These are phyloP conservation scores for Coniosporium uncinatum DNA, from an alignment of 2,329 filamentous ascomycete species.

Conservation along the genomic window DNA sequence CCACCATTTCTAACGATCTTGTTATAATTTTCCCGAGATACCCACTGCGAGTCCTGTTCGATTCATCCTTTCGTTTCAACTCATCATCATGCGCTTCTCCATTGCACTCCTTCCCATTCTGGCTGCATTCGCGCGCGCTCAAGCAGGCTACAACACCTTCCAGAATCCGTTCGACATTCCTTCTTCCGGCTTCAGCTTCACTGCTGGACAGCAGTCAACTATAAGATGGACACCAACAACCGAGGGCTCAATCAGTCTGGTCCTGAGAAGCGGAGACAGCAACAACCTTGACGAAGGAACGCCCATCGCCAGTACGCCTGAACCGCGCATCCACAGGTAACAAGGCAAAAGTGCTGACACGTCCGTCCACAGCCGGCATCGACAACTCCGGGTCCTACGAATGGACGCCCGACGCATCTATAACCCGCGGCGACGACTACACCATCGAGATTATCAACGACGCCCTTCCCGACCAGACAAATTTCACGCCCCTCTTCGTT, in stretches of 20 bases:
- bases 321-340: background rate
- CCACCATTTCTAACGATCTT: too few relatives aligned
- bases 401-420: constrained; percentile 23
- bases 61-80: too few relatives aligned
- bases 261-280: constrained; percentile 33
- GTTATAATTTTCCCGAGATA: too few relatives aligned
- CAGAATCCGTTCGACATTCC: constrained; percentile 19
- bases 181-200: constrained; percentile 32
- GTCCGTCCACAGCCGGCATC: constrained; percentile 30
- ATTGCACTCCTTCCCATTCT: background rate
- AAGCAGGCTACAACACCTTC: background rate
- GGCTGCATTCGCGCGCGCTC: background rate
- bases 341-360: background rate
- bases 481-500: constrained; percentile 8
- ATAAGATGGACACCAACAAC: constrained; percentile 45
- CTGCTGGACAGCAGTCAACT: constrained; percentile 36
- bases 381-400: constrained; percentile 42
- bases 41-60: too few relatives aligned
- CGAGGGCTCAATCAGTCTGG: constrained; percentile 41
- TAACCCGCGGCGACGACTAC: constrained; percentile 2
- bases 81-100: background rate
- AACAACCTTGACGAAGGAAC: constrained; percentile 31
- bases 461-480: constrained; percentile 3
- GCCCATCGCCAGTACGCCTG: constrained; percentile 35
- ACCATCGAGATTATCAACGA: constrained; percentile 8